Evolutionary conservation across 805 yeast species (phyloP).

Genomic region (Candida nitratophila): DNA sequence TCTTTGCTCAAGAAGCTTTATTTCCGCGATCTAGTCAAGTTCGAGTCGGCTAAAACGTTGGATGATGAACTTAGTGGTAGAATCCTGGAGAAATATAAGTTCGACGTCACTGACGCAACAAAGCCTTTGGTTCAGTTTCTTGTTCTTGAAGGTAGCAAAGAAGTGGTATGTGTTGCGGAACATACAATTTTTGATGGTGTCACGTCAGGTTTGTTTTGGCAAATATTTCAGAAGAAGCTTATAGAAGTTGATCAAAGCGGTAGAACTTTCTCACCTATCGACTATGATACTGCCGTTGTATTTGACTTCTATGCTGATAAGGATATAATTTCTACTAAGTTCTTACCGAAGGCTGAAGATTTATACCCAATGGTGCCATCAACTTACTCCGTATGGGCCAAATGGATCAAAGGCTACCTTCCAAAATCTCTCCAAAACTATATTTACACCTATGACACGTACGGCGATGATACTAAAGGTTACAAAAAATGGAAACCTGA

Average conservation of each 20-base stretch:
- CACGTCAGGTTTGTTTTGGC: background rate
- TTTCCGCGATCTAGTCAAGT: background rate
- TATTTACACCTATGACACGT: background rate
- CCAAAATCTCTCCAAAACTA: background rate
- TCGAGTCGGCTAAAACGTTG: background rate
- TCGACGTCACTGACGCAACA: background rate
- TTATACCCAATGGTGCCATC: background rate
- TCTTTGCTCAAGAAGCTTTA: background rate
- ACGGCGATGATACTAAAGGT: background rate
- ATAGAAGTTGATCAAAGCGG: background rate
- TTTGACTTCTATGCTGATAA: background rate
- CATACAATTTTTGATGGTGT: constrained; percentile 1
- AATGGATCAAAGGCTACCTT: background rate
- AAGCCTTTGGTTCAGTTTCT: background rate
- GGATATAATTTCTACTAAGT: background rate
- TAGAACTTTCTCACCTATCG: background rate
- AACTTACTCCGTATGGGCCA: background rate
- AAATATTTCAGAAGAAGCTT: background rate
- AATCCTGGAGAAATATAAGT: background rate
- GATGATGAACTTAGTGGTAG: background rate
- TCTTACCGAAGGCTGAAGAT: background rate
- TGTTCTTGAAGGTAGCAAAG: background rate
- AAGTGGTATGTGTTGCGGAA: background rate
- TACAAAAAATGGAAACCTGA: background rate
- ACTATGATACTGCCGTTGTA: background rate